phyloP scores from a whole-genome alignment of 2,329 filamentous ascomycete genomes.

The Bipolaris bicolor region DNA sequence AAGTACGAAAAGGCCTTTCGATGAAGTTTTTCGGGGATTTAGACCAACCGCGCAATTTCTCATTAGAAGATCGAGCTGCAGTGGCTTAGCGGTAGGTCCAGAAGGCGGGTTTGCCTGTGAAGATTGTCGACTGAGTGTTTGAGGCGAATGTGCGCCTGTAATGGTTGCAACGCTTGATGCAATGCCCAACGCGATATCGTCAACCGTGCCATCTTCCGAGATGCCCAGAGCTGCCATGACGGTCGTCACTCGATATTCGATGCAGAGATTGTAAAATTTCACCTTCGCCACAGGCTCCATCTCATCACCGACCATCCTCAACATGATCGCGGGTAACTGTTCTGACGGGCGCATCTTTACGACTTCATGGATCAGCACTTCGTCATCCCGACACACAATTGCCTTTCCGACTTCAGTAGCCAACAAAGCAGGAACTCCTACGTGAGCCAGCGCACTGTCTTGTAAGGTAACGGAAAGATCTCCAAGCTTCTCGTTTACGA shows the following conservation, averaged over 20 bases:
- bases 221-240: constrained; percentile 80
- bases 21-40: constrained; percentile 75
- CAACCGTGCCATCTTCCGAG: constrained; percentile 63
- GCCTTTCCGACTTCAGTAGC: constrained; percentile 75
- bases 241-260: constrained; percentile 89
- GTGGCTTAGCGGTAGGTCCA: constrained; percentile 39
- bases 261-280: constrained; percentile 79
- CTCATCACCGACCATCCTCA: constrained; percentile 89
- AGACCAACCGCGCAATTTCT: constrained; percentile 83
- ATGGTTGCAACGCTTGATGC: constrained; percentile 81
- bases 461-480: constrained; percentile 51
- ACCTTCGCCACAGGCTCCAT: constrained; percentile 90
- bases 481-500: constrained; percentile 74
- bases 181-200: constrained; percentile 77
- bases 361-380: constrained; percentile 74
- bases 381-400: constrained; percentile 68
- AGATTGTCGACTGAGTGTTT: constrained; percentile 42
- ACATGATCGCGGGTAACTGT: constrained; percentile 74
- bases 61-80: constrained; percentile 75
- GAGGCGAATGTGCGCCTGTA: constrained; percentile 66
- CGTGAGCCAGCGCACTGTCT: constrained; percentile 58
- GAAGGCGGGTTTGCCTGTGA: constrained; percentile 35
- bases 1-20: constrained; percentile 79
- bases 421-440: constrained; percentile 81
- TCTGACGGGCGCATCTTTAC: constrained; percentile 48